phyloP scores from a whole-genome alignment of 257 asterid genomes.

The Buddleja alternifolia region DNA sequence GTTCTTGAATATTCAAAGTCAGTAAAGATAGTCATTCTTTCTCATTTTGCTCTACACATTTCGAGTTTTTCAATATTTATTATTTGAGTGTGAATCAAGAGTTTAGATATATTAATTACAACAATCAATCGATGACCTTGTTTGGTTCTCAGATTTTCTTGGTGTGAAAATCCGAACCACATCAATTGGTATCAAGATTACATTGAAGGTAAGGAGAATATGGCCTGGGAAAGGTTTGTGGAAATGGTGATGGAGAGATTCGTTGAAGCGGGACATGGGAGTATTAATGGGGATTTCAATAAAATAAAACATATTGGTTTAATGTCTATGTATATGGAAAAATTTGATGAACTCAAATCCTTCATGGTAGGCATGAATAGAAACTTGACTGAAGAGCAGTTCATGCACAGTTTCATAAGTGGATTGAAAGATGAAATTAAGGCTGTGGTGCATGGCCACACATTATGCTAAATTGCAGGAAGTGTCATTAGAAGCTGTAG shows the following conservation, averaged over 20 bases:
- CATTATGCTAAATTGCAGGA: background rate
- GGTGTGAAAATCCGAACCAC: no score
- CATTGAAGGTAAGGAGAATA: background rate
- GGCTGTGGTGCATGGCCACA: background rate
- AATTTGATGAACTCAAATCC: background rate
- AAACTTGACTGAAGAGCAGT: background rate
- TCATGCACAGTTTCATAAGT: background rate
- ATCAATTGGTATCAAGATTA: background rate
- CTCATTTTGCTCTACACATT: no score
- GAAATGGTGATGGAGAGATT: background rate
- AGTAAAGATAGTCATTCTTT: no score
- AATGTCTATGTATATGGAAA: background rate
- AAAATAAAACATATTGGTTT: background rate
- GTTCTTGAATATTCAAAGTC: no score
- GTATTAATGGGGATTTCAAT: background rate
- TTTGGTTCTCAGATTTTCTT: no score
- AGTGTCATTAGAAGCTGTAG: background rate
- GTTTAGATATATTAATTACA: no score
- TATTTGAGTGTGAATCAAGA: no score
- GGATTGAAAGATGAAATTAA: background rate
- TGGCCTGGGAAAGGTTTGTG: background rate
- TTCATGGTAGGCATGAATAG: background rate
- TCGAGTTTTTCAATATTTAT: no score
- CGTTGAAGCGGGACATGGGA: background rate
- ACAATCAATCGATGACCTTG: no score